These are phyloP conservation scores for Parastagonospora avenae DNA, from an alignment of 2,329 filamentous ascomycete species.

Conservation along the genomic window DNA sequence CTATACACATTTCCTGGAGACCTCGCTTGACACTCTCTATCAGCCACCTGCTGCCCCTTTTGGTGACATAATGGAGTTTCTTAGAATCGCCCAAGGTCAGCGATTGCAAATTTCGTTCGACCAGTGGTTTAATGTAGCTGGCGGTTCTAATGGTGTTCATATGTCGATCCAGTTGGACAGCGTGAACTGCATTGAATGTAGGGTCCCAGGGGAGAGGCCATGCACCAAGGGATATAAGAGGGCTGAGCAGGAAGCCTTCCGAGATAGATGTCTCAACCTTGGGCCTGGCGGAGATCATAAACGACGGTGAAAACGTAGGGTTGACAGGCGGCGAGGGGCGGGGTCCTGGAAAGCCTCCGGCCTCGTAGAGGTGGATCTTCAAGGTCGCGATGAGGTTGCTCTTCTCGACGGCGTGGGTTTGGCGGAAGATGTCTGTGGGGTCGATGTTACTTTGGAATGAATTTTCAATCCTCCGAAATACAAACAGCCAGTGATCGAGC, in stretches of 20 bases:
- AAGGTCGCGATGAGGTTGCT: constrained; percentile 21
- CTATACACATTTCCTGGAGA: constrained; percentile 28
- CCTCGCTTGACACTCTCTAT: constrained; percentile 27
- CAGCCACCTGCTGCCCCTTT: constrained; percentile 30
- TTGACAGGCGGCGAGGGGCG: neutral
- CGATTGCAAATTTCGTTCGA: constrained; percentile 16
- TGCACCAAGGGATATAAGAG: constrained; percentile 22
- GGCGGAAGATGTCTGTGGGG: constrained; percentile 28
- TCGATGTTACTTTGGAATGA: constrained; percentile 25
- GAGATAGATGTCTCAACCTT: constrained; percentile 14
- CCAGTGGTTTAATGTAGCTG: constrained; percentile 2
- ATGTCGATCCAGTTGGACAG: constrained; percentile 21
- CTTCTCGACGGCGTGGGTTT: constrained; percentile 28
- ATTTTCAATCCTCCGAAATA: constrained; percentile 18
- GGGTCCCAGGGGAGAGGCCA: constrained; percentile 38
- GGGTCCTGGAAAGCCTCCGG: neutral
- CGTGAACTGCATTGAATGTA: constrained; percentile 24
- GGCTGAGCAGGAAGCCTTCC: constrained; percentile 26
- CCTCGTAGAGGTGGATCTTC: constrained; percentile 10
- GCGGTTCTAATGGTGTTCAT: constrained; percentile 15
- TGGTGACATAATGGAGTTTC: constrained; percentile 33
- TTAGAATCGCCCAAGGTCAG: constrained; percentile 27
- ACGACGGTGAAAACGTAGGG: constrained; percentile 1
- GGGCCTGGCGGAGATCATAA: constrained; percentile 4
- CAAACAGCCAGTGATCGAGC: constrained; percentile 25